Conservation (phyloP, 495 filamentous ascomycete genomes). For the Talaromyces liani region DNA sequence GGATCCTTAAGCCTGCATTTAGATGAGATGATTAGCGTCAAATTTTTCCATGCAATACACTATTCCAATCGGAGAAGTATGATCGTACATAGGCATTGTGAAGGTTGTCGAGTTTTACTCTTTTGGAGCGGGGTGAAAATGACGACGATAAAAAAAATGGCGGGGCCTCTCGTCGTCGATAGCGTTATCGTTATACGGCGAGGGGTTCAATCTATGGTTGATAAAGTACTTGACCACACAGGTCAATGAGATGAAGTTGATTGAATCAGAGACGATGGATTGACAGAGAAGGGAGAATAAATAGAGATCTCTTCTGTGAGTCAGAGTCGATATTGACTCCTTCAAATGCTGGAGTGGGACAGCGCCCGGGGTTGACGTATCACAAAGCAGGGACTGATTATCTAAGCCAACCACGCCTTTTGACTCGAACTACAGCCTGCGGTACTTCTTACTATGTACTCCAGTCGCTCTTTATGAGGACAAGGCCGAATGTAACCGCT, state of each 20-base stretch:
- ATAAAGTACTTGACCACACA: not conserved
- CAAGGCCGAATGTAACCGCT: not conserved
- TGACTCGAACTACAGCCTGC: not conserved
- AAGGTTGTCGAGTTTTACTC: not conserved
- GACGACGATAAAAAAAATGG: not conserved
- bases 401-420: not conserved
- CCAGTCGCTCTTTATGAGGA: not conserved
- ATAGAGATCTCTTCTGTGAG: not conserved
- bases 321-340: not conserved
- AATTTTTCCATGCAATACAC: not conserved
- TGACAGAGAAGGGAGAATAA: not conserved
- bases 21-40: not conserved
- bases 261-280: not conserved
- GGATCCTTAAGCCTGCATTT: constrained; percentile 80
- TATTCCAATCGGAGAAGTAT: not conserved
- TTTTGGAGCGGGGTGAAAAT: not conserved
- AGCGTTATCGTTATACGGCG: not conserved
- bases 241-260: not conserved
- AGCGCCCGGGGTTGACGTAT: not conserved
- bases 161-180: not conserved
- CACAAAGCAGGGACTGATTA: not conserved
- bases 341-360: not conserved
- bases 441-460: too few relatives aligned
- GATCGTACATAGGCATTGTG: constrained; percentile 8
- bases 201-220: not conserved